Base-by-base conservation (phyloP, 331 rosid genomes). In the Acacia pycnantha region DNA sequence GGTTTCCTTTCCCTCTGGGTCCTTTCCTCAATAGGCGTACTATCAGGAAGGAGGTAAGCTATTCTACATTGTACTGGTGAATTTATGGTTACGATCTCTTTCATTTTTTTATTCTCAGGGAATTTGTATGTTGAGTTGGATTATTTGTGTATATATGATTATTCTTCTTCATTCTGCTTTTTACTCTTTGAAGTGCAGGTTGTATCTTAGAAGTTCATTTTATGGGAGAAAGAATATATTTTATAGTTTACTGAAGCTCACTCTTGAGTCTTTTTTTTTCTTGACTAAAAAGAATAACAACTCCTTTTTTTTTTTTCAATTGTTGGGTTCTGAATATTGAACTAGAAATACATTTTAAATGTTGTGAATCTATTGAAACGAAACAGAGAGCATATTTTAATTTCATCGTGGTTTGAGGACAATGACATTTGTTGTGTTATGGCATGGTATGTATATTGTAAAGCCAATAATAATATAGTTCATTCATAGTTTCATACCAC, bases 1-100 rank as follows among this genome's bases (percentile, higher is more conserved):
- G 97, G 0, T 94, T 96, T 82, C 99, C 99, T 78, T 96, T 96
- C 83, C 99, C 99, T 53, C 91, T 96, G 59, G 98, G 99, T 4
- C 98, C 99, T 77, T 96, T 96, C 73, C 97, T 96, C 74, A 90
- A 91, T 40, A 87, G 99, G 46, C 80, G 91, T 75, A 91, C 99
- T 56, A 90, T 81, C 22, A 91, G 97, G 77, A 90, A 93, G 66
- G 99, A 94, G 93, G 98, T 96, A 2, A 79, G 69, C 81, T 43
- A 56, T 73, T 71, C 81, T 74, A 40, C 59, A 10, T 35, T 8
- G 14, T 37, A 8, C 66, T 71, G 27, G 29, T 56, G 70, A 65
- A 43, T 66, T 84, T 43, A 43, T 41, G 46, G 11, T 44, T 47
- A 4, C 19, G 33, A 69, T 54, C 73, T 51, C 73, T 47, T 21